Conservation (phyloP, 257 asterid genomes). For the Hygrophila difformis region DNA sequence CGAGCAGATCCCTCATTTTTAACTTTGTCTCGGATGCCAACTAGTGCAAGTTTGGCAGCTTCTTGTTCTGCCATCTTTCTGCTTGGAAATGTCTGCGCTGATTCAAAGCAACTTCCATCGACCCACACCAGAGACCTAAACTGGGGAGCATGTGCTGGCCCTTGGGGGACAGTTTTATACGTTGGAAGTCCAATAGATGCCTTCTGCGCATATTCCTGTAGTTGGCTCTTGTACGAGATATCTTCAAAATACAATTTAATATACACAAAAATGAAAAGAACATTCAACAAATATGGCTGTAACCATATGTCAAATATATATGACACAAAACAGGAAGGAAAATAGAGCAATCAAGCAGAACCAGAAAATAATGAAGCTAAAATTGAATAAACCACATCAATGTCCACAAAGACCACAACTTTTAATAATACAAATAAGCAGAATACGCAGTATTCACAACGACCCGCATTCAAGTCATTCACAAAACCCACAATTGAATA, state of each 20-base stretch:
- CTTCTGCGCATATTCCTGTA: slow-evolving; percentile 17
- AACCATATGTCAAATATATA: no score
- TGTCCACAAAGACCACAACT: no score
- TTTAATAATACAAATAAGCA: no score
- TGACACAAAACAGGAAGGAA: neutral
- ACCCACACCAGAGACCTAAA: slow-evolving; percentile 37
- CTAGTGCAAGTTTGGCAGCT: slow-evolving; percentile 45
- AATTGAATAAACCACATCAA: neutral
- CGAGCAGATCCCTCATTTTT: slow-evolving; percentile 28
- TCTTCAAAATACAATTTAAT: neutral
- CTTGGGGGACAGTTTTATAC: slow-evolving; percentile 12
- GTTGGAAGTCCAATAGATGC: slow-evolving; percentile 21
- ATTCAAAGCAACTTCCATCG: slow-evolving; percentile 24
- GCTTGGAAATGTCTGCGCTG: slow-evolving; percentile 23
- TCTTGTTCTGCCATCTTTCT: slow-evolving; percentile 43
- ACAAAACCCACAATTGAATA: no score
- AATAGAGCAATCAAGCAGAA: neutral
- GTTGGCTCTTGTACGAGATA: slow-evolving; percentile 11
- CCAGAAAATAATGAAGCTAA: neutral
- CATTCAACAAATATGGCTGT: no score
- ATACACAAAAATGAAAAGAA: neutral
- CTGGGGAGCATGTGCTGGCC: slow-evolving; percentile 19
- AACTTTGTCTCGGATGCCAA: slow-evolving; percentile 20
- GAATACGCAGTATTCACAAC: no score
- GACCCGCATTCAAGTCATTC: no score